These are phyloP conservation scores for Passiflora organensis DNA, from an alignment of 345 rosid species.

Conservation along the genomic window DNA sequence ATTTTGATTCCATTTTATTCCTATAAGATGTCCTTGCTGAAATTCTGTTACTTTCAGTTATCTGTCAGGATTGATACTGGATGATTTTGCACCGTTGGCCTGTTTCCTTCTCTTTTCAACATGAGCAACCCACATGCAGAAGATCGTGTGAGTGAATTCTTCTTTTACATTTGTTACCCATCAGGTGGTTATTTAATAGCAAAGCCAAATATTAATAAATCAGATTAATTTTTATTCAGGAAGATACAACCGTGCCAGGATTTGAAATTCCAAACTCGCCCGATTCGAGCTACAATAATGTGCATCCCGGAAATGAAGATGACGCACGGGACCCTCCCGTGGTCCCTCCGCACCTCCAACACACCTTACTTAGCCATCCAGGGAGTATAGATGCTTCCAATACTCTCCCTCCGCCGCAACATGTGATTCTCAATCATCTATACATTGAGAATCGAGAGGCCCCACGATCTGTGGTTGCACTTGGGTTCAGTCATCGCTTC, in stretches of 20 bases:
- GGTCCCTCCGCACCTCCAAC: conserved; percentile 75
- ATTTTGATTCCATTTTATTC: too few species aligned
- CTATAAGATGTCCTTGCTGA: too few species aligned
- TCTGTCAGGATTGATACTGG: conserved; percentile 12
- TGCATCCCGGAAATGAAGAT: conserved; percentile 54
- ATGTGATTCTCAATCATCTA: conserved; percentile 75
- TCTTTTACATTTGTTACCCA: too few species aligned
- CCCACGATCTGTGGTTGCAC: conserved; percentile 85
- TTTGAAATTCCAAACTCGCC: conserved; percentile 90
- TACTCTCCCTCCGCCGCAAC: conserved; percentile 51
- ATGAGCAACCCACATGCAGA: conserved; percentile 54
- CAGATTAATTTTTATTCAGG: conserved; percentile 45
- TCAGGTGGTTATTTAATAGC: too few species aligned
- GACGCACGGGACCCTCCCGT: conserved; percentile 87
- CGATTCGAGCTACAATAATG: conserved; percentile 81
- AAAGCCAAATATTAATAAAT: too few species aligned
- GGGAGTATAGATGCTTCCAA: conserved; percentile 42
- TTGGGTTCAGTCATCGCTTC: conserved; percentile 92
- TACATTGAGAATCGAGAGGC: conserved; percentile 80
- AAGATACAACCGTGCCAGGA: conserved; percentile 69
- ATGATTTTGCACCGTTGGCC: conserved; percentile 21
- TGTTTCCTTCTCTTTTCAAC: conserved; percentile 19
- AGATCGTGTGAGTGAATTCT: conserved; percentile 47
- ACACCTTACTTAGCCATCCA: conserved; percentile 52
- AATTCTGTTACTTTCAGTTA: conserved; percentile 27